Percentiles rank a stretch among this genome's conserved stretches.
phyloP scores from a whole-genome alignment of 2,329 filamentous ascomycete genomes.

The Nannizziopsis arthrosporioides region DNA sequence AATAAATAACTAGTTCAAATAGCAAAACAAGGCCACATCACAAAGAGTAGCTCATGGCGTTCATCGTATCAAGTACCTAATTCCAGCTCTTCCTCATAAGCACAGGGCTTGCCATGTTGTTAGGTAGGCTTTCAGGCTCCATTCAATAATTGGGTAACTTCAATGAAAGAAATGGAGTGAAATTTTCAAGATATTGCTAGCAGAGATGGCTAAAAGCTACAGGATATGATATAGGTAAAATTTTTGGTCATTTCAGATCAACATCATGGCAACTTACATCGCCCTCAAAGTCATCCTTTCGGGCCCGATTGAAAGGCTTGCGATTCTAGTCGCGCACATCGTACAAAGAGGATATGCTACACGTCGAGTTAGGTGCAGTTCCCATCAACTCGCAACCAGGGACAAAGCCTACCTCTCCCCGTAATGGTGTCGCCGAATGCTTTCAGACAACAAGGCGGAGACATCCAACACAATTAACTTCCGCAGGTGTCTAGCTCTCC shows the following conservation, averaged over 20 bases:
- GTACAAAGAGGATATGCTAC: conserved; percentile 13
- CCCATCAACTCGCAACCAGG: neutral
- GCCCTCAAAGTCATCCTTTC: neutral
- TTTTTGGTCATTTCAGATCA: neutral
- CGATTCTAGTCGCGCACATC: neutral
- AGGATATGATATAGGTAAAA: neutral
- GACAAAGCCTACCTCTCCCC: conserved; percentile 57
- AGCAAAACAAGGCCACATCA: too few species aligned
- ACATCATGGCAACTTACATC: neutral
- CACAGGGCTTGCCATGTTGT: too few species aligned
- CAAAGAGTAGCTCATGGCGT: too few species aligned
- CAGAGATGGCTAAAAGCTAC: too few species aligned
- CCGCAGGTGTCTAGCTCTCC: conserved; percentile 56
- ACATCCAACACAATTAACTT: conserved; percentile 88
- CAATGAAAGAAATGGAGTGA: too few species aligned
- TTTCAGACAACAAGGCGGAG: conserved; percentile 76
- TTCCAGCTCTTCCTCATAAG: too few species aligned
- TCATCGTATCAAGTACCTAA: too few species aligned
- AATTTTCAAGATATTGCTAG: too few species aligned
- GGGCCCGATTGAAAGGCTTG: too few species aligned
- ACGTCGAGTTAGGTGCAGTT: neutral
- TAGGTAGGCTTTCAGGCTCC: too few species aligned
- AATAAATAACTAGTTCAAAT: too few species aligned
- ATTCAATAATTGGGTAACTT: too few species aligned
- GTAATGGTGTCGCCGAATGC: conserved; percentile 91